Base-by-base conservation (phyloP, 2,329 filamentous ascomycete genomes). In the Xylaria digitata region DNA sequence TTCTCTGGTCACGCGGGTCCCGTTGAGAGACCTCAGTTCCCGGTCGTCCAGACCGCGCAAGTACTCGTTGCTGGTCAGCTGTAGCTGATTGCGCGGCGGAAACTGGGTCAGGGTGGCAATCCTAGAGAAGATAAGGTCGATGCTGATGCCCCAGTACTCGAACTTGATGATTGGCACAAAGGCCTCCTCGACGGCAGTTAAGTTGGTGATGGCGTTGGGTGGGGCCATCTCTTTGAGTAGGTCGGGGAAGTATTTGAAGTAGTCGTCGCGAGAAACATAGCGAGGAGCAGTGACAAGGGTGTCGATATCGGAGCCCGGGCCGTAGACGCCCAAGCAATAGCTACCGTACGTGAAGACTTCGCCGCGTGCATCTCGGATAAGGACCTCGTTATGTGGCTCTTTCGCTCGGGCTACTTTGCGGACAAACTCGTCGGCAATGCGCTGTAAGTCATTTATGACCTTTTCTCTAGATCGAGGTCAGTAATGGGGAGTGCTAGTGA, bases 131-230 rank as follows among this genome's bases (percentile, higher is more conserved):
- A 98, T 96, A 72, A 99, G 82, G 85, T 99, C 96, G 77, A 99
- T 96, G 78, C 93, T 96, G 77, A 99, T 96, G 56, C 90, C 92
- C 58, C 87, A 89, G 72, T 96, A 93, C 78, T 97, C 93, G 75
- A 98, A 92, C 78, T 97, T 98, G 83, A 99, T 98, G 78, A 99
- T 97, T 54, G 96, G 96, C 7, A 98, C 95, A 75, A 93, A 97
- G 3, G 95, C 93, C 75, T 97, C 95, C 54, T 90, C 90, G 43
- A 99, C 96, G 0, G 91, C 88, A 1, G 92, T 90, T 74, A 97
- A 85, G 77, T 96, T 93, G 67, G 92, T 91, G 73, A 98, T 93
- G 66, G 94, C 86, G n/a, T 90, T 92, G 43, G 88, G 82, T 8
- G 91, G 88, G 1, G 92, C 89, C 87, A 96, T 90, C 71, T 90